phyloP scores from a whole-genome alignment of 2,329 filamentous ascomycete species.

The Myriosclerotinia scirpicola region DNA sequence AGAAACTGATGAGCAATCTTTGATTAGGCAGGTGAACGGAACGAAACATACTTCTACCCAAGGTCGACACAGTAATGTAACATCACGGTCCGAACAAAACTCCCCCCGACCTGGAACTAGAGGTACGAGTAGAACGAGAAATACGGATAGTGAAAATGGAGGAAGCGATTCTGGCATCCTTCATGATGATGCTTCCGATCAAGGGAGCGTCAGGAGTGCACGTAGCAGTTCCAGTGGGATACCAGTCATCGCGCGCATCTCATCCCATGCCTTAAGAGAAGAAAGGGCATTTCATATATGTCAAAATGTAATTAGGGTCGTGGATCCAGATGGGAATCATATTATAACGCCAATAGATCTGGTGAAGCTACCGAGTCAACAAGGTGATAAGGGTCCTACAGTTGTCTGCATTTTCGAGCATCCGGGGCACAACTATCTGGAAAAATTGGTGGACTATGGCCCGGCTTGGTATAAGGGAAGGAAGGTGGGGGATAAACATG shows the following conservation, averaged over 20 bases:
- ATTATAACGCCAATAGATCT: conserved; percentile 81
- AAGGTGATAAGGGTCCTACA: conserved; percentile 68
- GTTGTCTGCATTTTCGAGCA: conserved; percentile 80
- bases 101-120: conserved; percentile 23
- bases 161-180: conserved; percentile 32
- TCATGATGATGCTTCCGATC: conserved; percentile 25
- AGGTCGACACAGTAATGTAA: conserved; percentile 25
- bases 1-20: conserved; percentile 5
- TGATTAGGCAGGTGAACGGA: conserved; percentile 63
- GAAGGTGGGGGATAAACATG: conserved; percentile 51
- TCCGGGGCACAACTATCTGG: conserved; percentile 71
- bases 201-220: conserved; percentile 32
- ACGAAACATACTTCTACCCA: conserved; percentile 44
- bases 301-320: conserved; percentile 67
- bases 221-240: background rate
- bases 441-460: conserved; percentile 71
- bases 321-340: conserved; percentile 71
- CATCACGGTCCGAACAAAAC: conserved; percentile 38
- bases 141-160: conserved; percentile 15
- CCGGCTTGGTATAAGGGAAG: conserved; percentile 66
- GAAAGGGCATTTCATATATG: conserved; percentile 86
- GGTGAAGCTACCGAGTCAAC: conserved; percentile 65
- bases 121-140: conserved; percentile 20
- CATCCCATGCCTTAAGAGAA: conserved; percentile 76
- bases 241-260: conserved; percentile 74